Evolutionary conservation across 805 yeast genomes (phyloP).

Genomic region (Spathaspora girioi): DNA sequence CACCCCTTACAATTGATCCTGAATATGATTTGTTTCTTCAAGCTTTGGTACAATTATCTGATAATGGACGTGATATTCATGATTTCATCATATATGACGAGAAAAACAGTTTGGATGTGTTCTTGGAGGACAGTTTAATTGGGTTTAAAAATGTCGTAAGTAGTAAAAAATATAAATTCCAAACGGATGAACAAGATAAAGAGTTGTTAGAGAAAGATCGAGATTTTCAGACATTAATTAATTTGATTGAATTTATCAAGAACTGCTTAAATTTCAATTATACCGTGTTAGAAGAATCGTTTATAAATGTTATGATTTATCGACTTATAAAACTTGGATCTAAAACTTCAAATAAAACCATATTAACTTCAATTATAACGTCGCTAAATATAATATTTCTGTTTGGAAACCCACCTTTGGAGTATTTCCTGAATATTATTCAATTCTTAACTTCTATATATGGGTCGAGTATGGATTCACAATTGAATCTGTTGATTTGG

Average conservation of each 20-base stretch:
- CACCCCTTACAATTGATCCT: slow-evolving; percentile 30
- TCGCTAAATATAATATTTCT: slow-evolving; percentile 42
- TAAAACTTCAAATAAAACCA: slow-evolving; percentile 32
- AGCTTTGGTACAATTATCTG: slow-evolving; percentile 46
- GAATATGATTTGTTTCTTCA: slow-evolving; percentile 49
- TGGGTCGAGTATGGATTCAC: slow-evolving; percentile 24
- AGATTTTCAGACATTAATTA: slow-evolving; percentile 11
- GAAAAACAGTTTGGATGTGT: slow-evolving; percentile 17
- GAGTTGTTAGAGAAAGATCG: slow-evolving; percentile 7
- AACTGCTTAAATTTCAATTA: slow-evolving; percentile 49
- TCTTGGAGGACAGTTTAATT: slow-evolving; percentile 11
- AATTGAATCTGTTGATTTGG: slow-evolving; percentile 33
- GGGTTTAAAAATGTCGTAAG: slow-evolving; percentile 11
- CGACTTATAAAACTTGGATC: slow-evolving; percentile 34
- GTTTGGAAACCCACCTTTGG: slow-evolving; percentile 45
- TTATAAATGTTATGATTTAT: slow-evolving; percentile 27
- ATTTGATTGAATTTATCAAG: slow-evolving; percentile 30
- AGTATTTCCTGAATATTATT: slow-evolving; percentile 32
- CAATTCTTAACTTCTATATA: slow-evolving; percentile 45
- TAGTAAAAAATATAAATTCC: slow-evolving; percentile 2
- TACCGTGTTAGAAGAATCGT: slow-evolving; percentile 38
- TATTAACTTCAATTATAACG: slow-evolving; percentile 36
- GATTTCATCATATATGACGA: slow-evolving; percentile 47
- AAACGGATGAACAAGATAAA: slow-evolving; percentile 2
- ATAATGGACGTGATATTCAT: slow-evolving; percentile 50